phyloP scores from a whole-genome alignment of 345 rosid species.

The Psidium friedrichsthalianum region DNA sequence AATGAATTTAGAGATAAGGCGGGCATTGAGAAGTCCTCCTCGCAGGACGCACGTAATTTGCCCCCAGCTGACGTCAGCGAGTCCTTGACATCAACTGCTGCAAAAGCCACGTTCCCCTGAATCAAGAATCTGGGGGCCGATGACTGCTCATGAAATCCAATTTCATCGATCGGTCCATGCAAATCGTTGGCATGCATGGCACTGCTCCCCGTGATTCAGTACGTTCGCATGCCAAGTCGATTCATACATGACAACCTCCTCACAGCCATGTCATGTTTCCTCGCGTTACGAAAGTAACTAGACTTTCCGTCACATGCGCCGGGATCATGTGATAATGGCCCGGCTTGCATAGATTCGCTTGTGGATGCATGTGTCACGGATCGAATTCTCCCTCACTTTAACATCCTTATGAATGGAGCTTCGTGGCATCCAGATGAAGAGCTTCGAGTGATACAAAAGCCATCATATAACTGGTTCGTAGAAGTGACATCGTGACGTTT shows the following conservation, averaged over 20 bases:
- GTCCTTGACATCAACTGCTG: background rate
- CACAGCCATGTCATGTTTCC: background rate
- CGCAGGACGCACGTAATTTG: background rate
- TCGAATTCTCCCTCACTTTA: too few relatives aligned
- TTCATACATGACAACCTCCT: conserved; percentile 15
- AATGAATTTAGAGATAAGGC: background rate
- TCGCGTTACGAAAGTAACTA: background rate
- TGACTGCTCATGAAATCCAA: background rate
- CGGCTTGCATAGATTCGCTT: background rate
- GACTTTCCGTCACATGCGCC: background rate
- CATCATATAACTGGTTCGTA: too few relatives aligned
- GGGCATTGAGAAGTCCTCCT: background rate
- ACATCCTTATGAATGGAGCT: too few relatives aligned
- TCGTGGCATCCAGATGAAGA: too few relatives aligned
- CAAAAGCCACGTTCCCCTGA: conserved; percentile 1
- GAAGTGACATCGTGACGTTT: too few relatives aligned
- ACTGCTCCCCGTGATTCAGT: background rate
- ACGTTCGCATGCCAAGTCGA: conserved; percentile 32
- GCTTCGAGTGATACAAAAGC: too few relatives aligned
- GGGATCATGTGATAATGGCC: background rate
- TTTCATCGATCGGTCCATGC: background rate
- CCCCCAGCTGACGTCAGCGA: background rate
- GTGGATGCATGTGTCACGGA: too few relatives aligned
- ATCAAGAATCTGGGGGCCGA: too few relatives aligned
- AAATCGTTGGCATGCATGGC: background rate